A percentile compares a stretch with the other conserved stretches of the same genome.
Conservation (phyloP, 495 filamentous ascomycete species). For the Astrocystis sublimbata region DNA sequence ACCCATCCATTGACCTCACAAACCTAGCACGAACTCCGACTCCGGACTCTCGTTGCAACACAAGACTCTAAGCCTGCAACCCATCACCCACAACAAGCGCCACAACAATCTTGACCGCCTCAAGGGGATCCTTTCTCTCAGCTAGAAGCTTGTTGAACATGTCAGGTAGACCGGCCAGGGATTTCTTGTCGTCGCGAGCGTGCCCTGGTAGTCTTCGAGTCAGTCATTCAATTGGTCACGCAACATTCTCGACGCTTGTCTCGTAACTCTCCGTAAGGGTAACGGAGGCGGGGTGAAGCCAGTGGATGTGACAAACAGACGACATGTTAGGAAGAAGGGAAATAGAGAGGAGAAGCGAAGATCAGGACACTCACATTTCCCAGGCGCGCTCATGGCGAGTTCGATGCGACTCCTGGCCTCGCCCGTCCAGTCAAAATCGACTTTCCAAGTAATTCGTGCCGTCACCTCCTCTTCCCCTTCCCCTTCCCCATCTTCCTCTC, state of each 20-base stretch:
- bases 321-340: neutral
- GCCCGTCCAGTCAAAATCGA: slow-evolving; percentile 64
- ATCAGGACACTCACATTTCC: slow-evolving; percentile 49
- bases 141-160: slow-evolving; percentile 55
- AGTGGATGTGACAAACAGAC: too few relatives aligned
- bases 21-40: neutral
- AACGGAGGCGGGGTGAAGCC: too few relatives aligned
- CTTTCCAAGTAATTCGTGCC: slow-evolving; percentile 55
- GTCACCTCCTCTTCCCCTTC: slow-evolving; percentile 21
- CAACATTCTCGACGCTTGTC: too few relatives aligned
- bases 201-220: slow-evolving; percentile 44
- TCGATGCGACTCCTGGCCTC: slow-evolving; percentile 56
- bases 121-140: slow-evolving; percentile 50
- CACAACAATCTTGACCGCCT: slow-evolving; percentile 53
- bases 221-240: too few relatives aligned
- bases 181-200: slow-evolving; percentile 48
- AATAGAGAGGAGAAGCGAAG: neutral
- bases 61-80: neutral
- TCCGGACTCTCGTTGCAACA: neutral
- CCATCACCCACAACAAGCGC: slow-evolving; percentile 49
- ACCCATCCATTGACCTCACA: neutral
- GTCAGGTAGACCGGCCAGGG: slow-evolving; percentile 49
- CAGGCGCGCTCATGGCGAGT: slow-evolving; percentile 47
- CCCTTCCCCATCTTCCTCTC: neutral
- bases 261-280: too few relatives aligned